A percentile compares a stretch with the other conserved stretches of the same genome.
Conservation (phyloP, 2,329 filamentous ascomycete species). For the Ophidiomyces ophidiicola region DNA sequence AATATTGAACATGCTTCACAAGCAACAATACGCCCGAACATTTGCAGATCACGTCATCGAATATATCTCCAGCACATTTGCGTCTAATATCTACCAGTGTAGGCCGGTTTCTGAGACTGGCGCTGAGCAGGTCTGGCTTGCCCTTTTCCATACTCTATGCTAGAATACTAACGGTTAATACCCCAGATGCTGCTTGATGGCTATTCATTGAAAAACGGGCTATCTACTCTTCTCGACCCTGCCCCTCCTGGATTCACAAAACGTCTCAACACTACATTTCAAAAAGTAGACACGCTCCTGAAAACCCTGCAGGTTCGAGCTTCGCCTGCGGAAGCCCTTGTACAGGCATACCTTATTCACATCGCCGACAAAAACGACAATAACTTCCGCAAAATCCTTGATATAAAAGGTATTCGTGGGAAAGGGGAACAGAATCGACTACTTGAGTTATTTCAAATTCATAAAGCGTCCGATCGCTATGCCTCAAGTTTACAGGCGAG, state of each 20-base stretch:
- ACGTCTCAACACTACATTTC: conserved; percentile 71
- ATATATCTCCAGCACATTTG: conserved; percentile 63
- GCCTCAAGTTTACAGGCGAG: conserved; percentile 54
- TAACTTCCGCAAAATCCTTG: conserved; percentile 93
- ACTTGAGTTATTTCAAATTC: conserved; percentile 81
- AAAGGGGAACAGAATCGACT: conserved; percentile 72
- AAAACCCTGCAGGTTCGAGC: conserved; percentile 93
- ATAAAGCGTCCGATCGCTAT: conserved; percentile 54
- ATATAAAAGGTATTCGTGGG: conserved; percentile 76
- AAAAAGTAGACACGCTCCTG: conserved; percentile 77
- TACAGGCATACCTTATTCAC: conserved; percentile 95
- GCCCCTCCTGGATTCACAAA: conserved; percentile 60
- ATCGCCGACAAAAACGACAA: conserved; percentile 84
- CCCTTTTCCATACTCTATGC: background rate
- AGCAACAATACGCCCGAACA: conserved; percentile 85
- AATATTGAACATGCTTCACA: conserved; percentile 64
- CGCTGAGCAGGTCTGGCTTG: conserved; percentile 61
- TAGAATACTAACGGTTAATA: conserved; percentile 10
- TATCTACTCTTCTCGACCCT: conserved; percentile 45
- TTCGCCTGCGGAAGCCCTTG: conserved; percentile 80
- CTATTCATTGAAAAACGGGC: conserved; percentile 50
- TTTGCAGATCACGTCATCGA: conserved; percentile 97
- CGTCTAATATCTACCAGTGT: conserved; percentile 75
- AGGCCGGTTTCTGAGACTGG: conserved; percentile 85
- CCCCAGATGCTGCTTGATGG: conserved; percentile 83